Percentiles rank a stretch among this genome's conserved stretches.
Conservation (phyloP, 2,329 filamentous ascomycete species). For the Arachnopeziza araneosa region DNA sequence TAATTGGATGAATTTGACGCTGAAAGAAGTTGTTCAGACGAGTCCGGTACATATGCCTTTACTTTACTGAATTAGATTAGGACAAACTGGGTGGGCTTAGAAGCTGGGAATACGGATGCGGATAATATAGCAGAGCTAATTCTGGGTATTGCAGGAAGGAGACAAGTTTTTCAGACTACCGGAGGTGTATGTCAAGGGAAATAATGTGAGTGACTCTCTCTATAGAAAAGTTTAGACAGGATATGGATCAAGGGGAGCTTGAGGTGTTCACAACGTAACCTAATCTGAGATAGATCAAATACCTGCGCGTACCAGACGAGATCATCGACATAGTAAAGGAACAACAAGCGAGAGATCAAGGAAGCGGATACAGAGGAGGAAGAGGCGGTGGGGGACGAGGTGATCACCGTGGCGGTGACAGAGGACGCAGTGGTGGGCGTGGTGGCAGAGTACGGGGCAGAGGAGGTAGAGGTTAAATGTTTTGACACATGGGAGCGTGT, state of each 20-base stretch:
- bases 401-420: slow-evolving; percentile 45
- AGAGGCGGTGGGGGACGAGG: slow-evolving; percentile 54
- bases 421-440: slow-evolving; percentile 33
- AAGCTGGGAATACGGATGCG: slow-evolving; percentile 2
- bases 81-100: background rate
- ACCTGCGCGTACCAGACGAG: slow-evolving; percentile 91
- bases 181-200: slow-evolving; percentile 94
- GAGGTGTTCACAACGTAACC: slow-evolving; percentile 5
- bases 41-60: slow-evolving; percentile 55
- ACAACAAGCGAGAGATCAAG: slow-evolving; percentile 51
- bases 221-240: background rate
- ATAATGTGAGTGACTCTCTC: slow-evolving; percentile 61
- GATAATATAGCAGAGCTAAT: slow-evolving; percentile 4
- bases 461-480: background rate
- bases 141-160: slow-evolving; percentile 58
- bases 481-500: background rate
- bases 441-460: slow-evolving; percentile 11
- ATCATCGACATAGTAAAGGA: slow-evolving; percentile 94
- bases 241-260: slow-evolving; percentile 1
- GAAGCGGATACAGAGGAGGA: slow-evolving; percentile 56
- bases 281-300: slow-evolving; percentile 69
- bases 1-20: slow-evolving; percentile 98
- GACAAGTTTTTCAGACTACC: slow-evolving; percentile 89
- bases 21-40: slow-evolving; percentile 96
- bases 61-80: background rate